Base-by-base conservation (phyloP, 2,329 filamentous ascomycete genomes). In the Aureobasidium sp. region DNA sequence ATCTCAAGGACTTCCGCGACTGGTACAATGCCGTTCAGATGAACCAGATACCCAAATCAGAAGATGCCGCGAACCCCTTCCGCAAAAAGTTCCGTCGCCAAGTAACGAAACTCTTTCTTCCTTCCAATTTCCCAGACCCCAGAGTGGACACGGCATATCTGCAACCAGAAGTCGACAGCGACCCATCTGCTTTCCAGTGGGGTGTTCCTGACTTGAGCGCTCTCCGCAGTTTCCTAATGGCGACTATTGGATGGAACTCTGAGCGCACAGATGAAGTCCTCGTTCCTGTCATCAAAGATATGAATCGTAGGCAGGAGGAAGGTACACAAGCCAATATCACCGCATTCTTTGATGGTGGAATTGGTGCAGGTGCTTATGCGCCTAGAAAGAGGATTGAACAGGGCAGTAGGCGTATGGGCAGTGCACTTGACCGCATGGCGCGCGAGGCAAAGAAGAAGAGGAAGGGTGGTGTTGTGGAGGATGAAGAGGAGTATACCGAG, bases 271-370 rank as follows among this genome's bases (percentile, higher is more conserved):
- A 99, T 70, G 94, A 99, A 74, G 89, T 99, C 2, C 82, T 99
- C 1, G 90, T 99, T 1, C 94, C 94, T 0, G 95, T 99, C 1
- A 94, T 99, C 65, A 83, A 87, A 62, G 94, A 99, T 70, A 96
- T 99, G 89, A 97, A 97, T 72, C 84, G 85, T 4, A 82, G 94
- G 42, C 89, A 90, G 66, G 81, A 85, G 31, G 94, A 97, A 76
- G 94, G 94, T 7, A 97, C 93, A 19, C 94, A 99, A 78, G 87
- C 86, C 63, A 99, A 99, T 68, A 96, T 99, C 66, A 99, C 94
- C n/a, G 81, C 86, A 27, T 99, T 87, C 73, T 97, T 97, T 72
- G 84, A 85, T 14, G 93, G 93, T 0, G 76, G 78, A 5, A 86
- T 91, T 0, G 89, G 89, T 0, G 81, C 81, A 0, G 82, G 86